phyloP scores from a whole-genome alignment of 768 basidiomycete genomes.

The Mycena sanguinolenta region DNA sequence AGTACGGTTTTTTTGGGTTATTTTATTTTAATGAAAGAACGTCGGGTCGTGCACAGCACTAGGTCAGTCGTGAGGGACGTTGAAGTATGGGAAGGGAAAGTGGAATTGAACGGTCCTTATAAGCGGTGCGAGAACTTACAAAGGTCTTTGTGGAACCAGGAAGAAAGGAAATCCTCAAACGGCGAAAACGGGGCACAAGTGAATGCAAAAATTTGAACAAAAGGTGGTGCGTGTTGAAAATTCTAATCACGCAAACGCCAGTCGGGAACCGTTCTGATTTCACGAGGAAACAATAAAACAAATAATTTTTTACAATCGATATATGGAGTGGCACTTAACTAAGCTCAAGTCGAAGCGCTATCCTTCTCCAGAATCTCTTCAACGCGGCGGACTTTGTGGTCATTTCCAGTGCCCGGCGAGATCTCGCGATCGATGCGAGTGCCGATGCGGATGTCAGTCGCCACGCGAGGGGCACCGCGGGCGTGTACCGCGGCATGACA shows the following conservation, averaged over 20 bases:
- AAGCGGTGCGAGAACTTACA: background rate
- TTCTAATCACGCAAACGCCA: too few relatives aligned
- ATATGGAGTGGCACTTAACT: background rate
- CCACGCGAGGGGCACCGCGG: constrained; percentile 79
- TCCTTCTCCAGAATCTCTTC: constrained; percentile 77
- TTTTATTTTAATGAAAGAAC: background rate
- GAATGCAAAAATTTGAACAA: too few relatives aligned
- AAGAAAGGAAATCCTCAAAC: background rate
- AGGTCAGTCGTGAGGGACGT: background rate
- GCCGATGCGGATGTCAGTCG: constrained; percentile 96
- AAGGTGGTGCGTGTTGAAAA: background rate
- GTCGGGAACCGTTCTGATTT: too few relatives aligned
- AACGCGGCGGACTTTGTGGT: constrained; percentile 84
- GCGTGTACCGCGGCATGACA: constrained; percentile 91
- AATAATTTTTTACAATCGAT: background rate
- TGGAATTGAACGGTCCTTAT: background rate
- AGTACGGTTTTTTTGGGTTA: too few relatives aligned
- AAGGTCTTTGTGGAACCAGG: background rate
- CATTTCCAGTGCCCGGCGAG: constrained; percentile 77
- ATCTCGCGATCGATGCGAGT: constrained; percentile 83
- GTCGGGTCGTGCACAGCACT: background rate
- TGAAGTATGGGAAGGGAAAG: background rate
- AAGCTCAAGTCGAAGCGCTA: background rate
- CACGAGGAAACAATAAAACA: too few relatives aligned
- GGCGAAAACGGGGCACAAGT: background rate